A percentile compares a stretch with the other conserved stretches of the same genome.
Conservation (phyloP, 2,329 filamentous ascomycete genomes). For the Rhinocladiella mackenziei region DNA sequence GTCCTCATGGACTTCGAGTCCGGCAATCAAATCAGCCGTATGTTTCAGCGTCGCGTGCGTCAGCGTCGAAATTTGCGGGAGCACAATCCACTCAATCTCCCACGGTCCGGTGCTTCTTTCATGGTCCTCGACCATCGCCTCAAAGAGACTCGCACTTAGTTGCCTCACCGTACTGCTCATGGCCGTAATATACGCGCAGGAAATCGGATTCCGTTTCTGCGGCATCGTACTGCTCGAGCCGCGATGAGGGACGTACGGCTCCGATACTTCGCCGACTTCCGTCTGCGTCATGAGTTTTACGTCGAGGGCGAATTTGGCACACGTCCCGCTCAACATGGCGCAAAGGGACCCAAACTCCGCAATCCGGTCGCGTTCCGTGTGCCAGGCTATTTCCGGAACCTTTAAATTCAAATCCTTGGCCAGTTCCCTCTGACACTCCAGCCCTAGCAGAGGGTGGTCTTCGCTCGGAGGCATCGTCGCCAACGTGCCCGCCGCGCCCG, state of each 20-base stretch:
- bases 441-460: constrained; percentile 19
- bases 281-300: constrained; percentile 57
- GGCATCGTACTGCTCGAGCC: constrained; percentile 56
- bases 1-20: constrained; percentile 49
- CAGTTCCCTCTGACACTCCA: constrained; percentile 25
- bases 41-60: constrained; percentile 52
- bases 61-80: constrained; percentile 53
- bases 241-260: constrained; percentile 54
- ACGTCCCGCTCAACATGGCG: constrained; percentile 25
- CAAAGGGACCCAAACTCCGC: constrained; percentile 26
- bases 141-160: constrained; percentile 51
- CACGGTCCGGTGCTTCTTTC: constrained; percentile 57
- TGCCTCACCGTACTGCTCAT: constrained; percentile 52
- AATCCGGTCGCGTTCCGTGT: constrained; percentile 28
- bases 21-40: constrained; percentile 51
- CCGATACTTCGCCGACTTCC: constrained; percentile 52
- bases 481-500: constrained; percentile 28
- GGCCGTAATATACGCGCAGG: constrained; percentile 54
- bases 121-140: constrained; percentile 57
- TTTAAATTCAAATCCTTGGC: constrained; percentile 25
- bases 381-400: constrained; percentile 27
- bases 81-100: constrained; percentile 57
- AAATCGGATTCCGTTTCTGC: constrained; percentile 58
- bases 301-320: constrained; percentile 52
- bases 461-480: constrained; percentile 22